These are phyloP conservation scores for Oryza brachyantha DNA, from an alignment of 176 grass and related monocot genomes.

Conservation along the genomic window DNA sequence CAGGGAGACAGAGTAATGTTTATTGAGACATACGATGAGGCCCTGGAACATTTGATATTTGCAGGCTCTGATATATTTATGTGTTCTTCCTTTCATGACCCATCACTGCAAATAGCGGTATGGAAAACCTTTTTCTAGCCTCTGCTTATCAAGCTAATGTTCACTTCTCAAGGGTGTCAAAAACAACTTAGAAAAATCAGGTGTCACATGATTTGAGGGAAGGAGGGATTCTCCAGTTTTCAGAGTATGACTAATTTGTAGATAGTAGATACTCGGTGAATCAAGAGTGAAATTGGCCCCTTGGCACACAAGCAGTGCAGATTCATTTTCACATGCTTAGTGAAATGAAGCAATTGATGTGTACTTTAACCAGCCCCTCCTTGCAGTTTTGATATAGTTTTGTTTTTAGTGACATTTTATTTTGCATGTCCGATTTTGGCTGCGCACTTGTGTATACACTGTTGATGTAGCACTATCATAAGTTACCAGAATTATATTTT, in stretches of 20 bases:
- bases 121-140: background rate
- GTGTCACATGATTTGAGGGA: background rate
- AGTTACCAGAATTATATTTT: background rate
- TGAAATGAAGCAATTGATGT: background rate
- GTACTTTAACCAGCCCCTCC: background rate
- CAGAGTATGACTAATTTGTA: background rate
- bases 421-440: background rate
- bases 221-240: background rate
- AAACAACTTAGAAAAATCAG: background rate
- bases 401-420: background rate
- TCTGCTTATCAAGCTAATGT: background rate
- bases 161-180: background rate
- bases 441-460: background rate
- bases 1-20: constrained; percentile 32
- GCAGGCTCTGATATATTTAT: constrained; percentile 58
- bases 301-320: background rate
- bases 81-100: constrained; percentile 57
- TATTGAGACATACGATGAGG: constrained; percentile 41
- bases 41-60: constrained; percentile 52
- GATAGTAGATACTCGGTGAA: background rate
- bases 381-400: background rate
- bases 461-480: background rate
- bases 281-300: background rate
- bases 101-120: constrained; percentile 47
- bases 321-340: background rate